Base-by-base conservation (phyloP, 495 filamentous ascomycete species). In the Podospora bellae-mahoneyi region DNA sequence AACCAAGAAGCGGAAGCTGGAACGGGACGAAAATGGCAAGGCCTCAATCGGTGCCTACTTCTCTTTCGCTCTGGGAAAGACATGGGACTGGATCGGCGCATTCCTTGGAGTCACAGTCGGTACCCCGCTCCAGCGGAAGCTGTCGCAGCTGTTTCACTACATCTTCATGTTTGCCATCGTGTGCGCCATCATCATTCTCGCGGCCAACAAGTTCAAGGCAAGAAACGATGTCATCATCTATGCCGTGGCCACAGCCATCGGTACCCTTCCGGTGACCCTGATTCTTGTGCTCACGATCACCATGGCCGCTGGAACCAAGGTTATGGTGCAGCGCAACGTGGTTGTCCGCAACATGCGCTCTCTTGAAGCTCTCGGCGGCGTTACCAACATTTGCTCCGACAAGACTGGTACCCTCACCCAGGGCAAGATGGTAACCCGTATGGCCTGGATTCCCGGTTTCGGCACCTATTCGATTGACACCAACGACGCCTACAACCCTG, bases 361-460 rank as follows among this genome's bases (percentile, higher is more conserved):
- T 20, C 84, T 95, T 16, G 92, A 94, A 76, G 91, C 92, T 0
- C 86, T 95, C 55, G 92, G 91, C 19, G 92, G 90, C 44, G 89
- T 94, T 28, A 94, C 90, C 48, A 92, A 94, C 69, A 94, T 95
- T 66, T 94, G 91, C 77, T 92, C 88, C 9, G 92, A 95, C 76
- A 95, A 95, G 74, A 95, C 92, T 0, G 92, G 92, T 1, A 95
- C 92, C 0, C 78, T 94, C n/a, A 95, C 92, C 0, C 87, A 90
- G 74, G 89, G 88, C 18, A 80, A 88, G 72, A 83, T 93, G 91
- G 88, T 94, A 6, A 89, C 91, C 5, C 85, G 88, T 61, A 88
- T 90, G 68, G 91, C 88, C 4, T 58, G 53, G 54, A 65, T 57
- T 13, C 48, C 48, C 16, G 55, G 60, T 16, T 23, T 7, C 39